phyloP scores from a whole-genome alignment of 2,329 filamentous ascomycete genomes.

The Aureobasidium sp. region DNA sequence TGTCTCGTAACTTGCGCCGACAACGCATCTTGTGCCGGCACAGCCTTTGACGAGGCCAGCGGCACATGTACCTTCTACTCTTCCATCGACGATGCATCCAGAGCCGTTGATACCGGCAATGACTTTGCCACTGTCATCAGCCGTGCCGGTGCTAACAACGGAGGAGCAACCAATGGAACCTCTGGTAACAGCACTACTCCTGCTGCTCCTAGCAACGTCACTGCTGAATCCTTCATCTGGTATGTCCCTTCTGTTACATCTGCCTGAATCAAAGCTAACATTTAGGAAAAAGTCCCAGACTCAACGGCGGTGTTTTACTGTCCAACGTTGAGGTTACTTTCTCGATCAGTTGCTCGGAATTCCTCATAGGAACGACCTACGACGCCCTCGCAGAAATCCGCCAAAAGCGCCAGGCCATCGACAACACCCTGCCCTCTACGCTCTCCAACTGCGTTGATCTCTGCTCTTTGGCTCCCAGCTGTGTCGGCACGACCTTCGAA shows the following conservation, averaged over 20 bases:
- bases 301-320: neutral
- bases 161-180: neutral
- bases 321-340: neutral
- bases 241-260: neutral
- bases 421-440: neutral
- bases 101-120: no score
- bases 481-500: constrained; percentile 8
- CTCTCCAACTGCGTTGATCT: constrained; percentile 13
- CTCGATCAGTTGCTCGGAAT: neutral
- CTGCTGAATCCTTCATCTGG: constrained; percentile 8
- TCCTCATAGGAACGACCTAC: constrained; percentile 2
- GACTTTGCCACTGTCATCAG: neutral
- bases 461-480: neutral
- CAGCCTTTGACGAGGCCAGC: neutral
- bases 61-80: constrained; percentile 9
- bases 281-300: neutral
- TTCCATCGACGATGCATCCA: neutral
- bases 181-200: neutral
- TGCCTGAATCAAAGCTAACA: neutral
- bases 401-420: neutral
- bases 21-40: neutral
- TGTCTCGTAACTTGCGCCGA: constrained; percentile 6
- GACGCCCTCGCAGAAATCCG: neutral
- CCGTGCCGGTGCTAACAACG: neutral
- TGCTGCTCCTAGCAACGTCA: neutral